phyloP scores from a whole-genome alignment of 2,329 filamentous ascomycete species.

The Periconia digitata region DNA sequence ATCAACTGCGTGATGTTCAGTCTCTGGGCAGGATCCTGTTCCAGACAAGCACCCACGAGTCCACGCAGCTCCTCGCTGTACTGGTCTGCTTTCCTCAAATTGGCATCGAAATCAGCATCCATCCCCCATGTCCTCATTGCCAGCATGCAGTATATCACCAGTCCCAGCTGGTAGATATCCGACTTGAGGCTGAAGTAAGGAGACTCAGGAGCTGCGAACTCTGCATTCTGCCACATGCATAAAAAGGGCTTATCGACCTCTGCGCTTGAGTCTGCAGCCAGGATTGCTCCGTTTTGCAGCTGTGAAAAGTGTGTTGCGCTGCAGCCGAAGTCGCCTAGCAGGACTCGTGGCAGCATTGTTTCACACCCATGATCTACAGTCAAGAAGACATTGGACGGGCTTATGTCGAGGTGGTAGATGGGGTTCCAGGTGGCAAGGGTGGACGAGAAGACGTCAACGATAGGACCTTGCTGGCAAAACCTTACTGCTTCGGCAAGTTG shows the following conservation, averaged over 20 bases:
- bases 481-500: slow-evolving; percentile 1
- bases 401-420: slow-evolving; percentile 3
- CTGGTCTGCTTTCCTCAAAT: too few relatives aligned
- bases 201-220: neutral
- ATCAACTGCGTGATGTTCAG: too few relatives aligned
- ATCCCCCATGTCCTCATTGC: too few relatives aligned
- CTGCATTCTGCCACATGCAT: neutral
- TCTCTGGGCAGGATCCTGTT: too few relatives aligned
- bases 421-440: neutral
- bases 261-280: neutral
- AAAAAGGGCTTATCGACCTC: neutral
- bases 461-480: slow-evolving; percentile 1
- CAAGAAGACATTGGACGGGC: slow-evolving; percentile 3
- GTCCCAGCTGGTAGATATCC: slow-evolving; percentile 3
- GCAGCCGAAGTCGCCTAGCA: slow-evolving; percentile 5
- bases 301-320: neutral
- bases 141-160: slow-evolving; percentile 4
- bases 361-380: too few relatives aligned
- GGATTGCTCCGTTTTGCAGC: neutral
- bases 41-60: too few relatives aligned
- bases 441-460: neutral
- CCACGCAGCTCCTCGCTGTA: too few relatives aligned
- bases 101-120: too few relatives aligned
- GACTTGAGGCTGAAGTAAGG: neutral
- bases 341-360: slow-evolving; percentile 1